Evolutionary conservation across 768 basidiomycete species (phyloP), one percentile per base, ranked within the genome.

Genomic region (Sarcodon aspratus): DNA sequence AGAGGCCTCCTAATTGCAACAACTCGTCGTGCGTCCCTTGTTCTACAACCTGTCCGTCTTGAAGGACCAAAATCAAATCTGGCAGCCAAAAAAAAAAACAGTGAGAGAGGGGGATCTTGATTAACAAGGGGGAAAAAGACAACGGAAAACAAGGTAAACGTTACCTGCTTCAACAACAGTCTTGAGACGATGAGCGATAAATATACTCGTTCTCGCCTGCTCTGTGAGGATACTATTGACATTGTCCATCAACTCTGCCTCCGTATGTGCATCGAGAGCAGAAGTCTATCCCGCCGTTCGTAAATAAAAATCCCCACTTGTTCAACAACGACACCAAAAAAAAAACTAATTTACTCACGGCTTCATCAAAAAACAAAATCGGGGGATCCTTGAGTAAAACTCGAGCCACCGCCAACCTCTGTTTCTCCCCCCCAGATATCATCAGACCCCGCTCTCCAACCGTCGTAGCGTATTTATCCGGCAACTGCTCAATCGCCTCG

Each of bases 401-500:
- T 21, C 96, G 71, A 18, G 96, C 96, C 13, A 99, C 89, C 3
- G 96, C 96, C 56, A 99, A 66, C 46, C 96, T 68, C 70, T 99
- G 96, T 66, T 99, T 99, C 74, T 99, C 96, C 1, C 96, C 96
- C 0, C 96, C 96, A 35, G 90, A 94, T 44, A 99, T 90, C 96
- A 99, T 99, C 61, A 97, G 63, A 5, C 96, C 96, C 36, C 96
- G 69, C 66, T 99, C 96, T 1, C 96, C 96, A 18, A 99, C 96
- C 58, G 85, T 85, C 2, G 96, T 98, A 36, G 66, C 58, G 63
- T 96, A 99, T 49, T 83, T 82, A 6, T 93, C 88, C 0, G 94
- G 93, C 33, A 99, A 66, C 34, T 76, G 71, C 68, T 75, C 68
- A 49, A 99, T 77, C 3, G 89, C 81, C 11, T 83, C 69, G 56